Evolutionary conservation across 2,329 filamentous ascomycete genomes (phyloP).

Genomic region (Cladosporium oxysporum): DNA sequence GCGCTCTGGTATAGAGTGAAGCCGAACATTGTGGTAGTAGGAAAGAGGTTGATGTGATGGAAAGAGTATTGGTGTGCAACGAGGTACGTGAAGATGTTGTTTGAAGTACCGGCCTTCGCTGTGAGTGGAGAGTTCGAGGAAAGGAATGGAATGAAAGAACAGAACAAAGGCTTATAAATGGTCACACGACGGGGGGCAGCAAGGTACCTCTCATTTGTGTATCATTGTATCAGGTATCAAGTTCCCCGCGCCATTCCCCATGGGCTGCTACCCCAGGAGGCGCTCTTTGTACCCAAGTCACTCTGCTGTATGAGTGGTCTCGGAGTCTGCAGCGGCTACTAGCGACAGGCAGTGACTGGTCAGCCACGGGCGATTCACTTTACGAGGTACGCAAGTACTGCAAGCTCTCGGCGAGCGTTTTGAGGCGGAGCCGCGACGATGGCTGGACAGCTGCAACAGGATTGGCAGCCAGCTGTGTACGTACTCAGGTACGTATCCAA

Average conservation of each 20-base stretch:
- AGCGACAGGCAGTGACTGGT: constrained; percentile 7
- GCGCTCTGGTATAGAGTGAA: constrained; percentile 32
- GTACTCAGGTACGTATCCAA: constrained; percentile 16
- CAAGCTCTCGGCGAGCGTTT: neutral
- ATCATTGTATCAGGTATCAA: neutral
- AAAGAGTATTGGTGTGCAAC: neutral
- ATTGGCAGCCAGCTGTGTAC: constrained; percentile 6
- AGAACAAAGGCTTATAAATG: constrained; percentile 16
- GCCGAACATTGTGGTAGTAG: constrained; percentile 18
- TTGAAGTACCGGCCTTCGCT: constrained; percentile 18
- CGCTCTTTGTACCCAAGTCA: constrained; percentile 2
- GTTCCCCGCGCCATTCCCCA: neutral
- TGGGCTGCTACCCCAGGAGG: neutral
- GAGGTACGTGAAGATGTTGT: constrained; percentile 3
- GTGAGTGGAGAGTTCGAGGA: constrained; percentile 16
- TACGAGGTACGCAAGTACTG: constrained; percentile 11
- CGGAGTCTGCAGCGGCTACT: constrained; percentile 3
- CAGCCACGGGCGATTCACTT: constrained; percentile 10
- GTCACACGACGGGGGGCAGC: constrained; percentile 13
- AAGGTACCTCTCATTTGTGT: constrained; percentile 8
- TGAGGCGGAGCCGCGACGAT: constrained; percentile 15
- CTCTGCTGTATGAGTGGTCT: constrained; percentile 8
- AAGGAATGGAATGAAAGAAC: constrained; percentile 7
- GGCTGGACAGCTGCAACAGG: constrained; percentile 7
- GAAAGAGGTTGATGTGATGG: neutral